These are phyloP conservation scores for Globisporangium camurandrum DNA, from an alignment of 352 stramenopile species.

Conservation along the genomic window DNA sequence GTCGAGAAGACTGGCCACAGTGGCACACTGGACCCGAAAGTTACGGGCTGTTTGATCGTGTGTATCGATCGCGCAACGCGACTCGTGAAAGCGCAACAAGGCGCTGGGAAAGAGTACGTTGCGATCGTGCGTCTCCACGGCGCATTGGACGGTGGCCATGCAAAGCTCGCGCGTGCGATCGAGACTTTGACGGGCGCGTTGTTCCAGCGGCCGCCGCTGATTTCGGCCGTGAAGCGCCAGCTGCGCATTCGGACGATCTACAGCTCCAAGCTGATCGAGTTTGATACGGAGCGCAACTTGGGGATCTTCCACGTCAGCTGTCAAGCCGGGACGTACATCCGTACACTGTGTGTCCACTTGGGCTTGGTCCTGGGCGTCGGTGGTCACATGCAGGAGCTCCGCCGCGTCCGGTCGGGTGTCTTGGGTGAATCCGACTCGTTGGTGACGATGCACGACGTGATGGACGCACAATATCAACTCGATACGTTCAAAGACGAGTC, in stretches of 20 bases:
- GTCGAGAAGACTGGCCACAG: conserved; percentile 99
- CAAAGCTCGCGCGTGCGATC: conserved; percentile 91
- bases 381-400: conserved; percentile 99
- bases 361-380: conserved; percentile 96
- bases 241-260: conserved; percentile 99
- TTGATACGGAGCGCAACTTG: conserved; percentile 96
- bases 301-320: conserved; percentile 97
- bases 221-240: conserved; percentile 99
- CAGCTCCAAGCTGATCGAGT: conserved; percentile 98
- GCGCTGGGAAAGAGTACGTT: conserved; percentile 99
- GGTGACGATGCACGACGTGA: conserved; percentile 99
- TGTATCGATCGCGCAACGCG: conserved; percentile 98
- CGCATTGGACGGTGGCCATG: conserved; percentile 90
- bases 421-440: conserved; percentile 95
- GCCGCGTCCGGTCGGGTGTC: conserved; percentile 95
- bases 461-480: conserved; percentile 99
- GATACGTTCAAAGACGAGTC: conserved; percentile 99
- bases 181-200: conserved; percentile 98
- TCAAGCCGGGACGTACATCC: conserved; percentile 99
- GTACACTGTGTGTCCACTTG: conserved; percentile 99
- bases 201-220: conserved; percentile 99
- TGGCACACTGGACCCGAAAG: conserved; percentile 99
- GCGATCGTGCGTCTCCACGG: conserved; percentile 96
- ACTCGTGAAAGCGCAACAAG: conserved; percentile 88
- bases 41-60: conserved; percentile 99